A percentile compares a stretch with the other conserved stretches of the same genome.
phyloP scores from a whole-genome alignment of 2,329 filamentous ascomycete genomes.

The Colletotrichum sojae region DNA sequence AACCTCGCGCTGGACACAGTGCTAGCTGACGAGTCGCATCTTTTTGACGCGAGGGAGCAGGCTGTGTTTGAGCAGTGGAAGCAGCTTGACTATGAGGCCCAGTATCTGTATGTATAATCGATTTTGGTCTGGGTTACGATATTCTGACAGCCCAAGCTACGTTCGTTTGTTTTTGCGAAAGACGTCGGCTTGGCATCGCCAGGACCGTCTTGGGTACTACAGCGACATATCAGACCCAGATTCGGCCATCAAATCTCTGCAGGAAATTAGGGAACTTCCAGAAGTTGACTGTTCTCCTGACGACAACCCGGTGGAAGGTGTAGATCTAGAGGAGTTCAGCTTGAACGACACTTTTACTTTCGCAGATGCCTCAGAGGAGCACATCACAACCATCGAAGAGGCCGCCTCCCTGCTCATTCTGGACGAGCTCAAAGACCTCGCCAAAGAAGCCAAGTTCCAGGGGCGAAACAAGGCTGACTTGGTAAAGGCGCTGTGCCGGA shows the following conservation, averaged over 20 bases:
- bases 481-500: conserved; percentile 78
- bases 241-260: conserved; percentile 75
- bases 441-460: conserved; percentile 88
- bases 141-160: conserved; percentile 71
- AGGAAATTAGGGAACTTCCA: conserved; percentile 71
- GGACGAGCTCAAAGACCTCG: conserved; percentile 87
- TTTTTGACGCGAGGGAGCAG: conserved; percentile 87
- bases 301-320: conserved; percentile 45
- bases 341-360: conserved; percentile 78
- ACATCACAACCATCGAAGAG: conserved; percentile 84
- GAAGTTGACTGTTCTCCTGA: conserved; percentile 36
- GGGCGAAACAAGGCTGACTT: conserved; percentile 92
- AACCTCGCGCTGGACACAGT: conserved; percentile 93
- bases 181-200: conserved; percentile 90
- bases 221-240: conserved; percentile 84
- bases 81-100: conserved; percentile 82
- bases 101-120: conserved; percentile 82
- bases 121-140: background rate
- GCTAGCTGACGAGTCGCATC: conserved; percentile 86
- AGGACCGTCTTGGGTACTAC: conserved; percentile 83
- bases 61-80: conserved; percentile 84
- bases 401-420: conserved; percentile 85
- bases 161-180: conserved; percentile 95
- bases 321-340: conserved; percentile 58
- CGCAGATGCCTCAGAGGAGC: conserved; percentile 81